Conservation (phyloP, 2,329 filamentous ascomycete genomes). For the Ascochyta koolunga region DNA sequence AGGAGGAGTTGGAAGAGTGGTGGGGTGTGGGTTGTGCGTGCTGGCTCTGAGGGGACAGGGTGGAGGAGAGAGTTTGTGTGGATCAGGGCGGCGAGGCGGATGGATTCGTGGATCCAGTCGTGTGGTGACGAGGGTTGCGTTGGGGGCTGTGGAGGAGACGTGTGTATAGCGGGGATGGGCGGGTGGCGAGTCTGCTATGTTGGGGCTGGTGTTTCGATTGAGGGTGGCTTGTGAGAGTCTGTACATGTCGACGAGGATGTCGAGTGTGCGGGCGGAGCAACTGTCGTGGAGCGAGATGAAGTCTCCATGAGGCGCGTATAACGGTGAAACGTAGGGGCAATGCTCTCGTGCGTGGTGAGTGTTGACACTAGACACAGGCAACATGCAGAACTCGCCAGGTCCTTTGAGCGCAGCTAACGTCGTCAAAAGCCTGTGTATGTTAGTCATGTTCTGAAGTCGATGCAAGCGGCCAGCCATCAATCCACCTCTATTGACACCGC, state of each 20-base stretch:
- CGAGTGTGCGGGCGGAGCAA: conserved; percentile 30
- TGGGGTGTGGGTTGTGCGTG: background rate
- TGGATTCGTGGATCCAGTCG: conserved; percentile 42
- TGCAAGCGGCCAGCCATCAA: background rate
- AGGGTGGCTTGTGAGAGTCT: conserved; percentile 30
- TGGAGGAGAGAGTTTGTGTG: conserved; percentile 41
- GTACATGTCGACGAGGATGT: conserved; percentile 37
- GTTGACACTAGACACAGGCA: background rate
- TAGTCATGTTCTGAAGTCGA: background rate
- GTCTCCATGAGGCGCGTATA: conserved; percentile 28
- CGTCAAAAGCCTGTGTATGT: background rate
- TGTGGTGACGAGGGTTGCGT: conserved; percentile 15
- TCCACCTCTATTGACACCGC: too few relatives aligned
- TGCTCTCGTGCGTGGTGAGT: background rate
- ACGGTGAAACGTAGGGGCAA: conserved; percentile 24
- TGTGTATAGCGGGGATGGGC: conserved; percentile 22
- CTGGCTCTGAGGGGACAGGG: conserved; percentile 33
- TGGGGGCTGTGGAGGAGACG: conserved; percentile 24
- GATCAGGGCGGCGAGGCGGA: conserved; percentile 40
- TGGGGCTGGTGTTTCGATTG: background rate
- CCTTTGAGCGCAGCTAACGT: conserved; percentile 4
- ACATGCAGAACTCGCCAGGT: background rate
- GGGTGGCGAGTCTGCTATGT: background rate
- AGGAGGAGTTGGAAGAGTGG: conserved; percentile 31
- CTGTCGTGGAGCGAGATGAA: conserved; percentile 19